Percentiles rank a stretch among this genome's conserved stretches.
phyloP scores from a whole-genome alignment of 495 filamentous ascomycete species.

The Neurospora sp. region DNA sequence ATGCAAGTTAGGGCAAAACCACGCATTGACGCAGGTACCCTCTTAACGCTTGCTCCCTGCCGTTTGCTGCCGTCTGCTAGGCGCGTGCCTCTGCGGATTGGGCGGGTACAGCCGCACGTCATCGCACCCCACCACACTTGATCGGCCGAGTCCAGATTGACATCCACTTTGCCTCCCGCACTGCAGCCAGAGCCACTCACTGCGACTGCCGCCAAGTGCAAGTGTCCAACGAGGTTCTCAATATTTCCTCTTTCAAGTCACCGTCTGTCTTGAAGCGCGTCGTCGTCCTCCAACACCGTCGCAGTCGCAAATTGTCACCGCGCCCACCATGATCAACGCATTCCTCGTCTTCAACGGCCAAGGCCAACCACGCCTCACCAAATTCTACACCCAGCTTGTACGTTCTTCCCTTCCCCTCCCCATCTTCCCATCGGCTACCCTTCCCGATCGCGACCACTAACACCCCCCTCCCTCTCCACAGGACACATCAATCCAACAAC shows the following conservation, averaged over 20 bases:
- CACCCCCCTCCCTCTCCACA: slow-evolving; percentile 23
- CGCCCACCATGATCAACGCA: slow-evolving; percentile 81
- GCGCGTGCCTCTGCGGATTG: background rate
- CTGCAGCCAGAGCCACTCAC: background rate
- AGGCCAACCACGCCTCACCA: slow-evolving; percentile 90
- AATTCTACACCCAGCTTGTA: slow-evolving; percentile 98
- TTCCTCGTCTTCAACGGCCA: slow-evolving; percentile 98
- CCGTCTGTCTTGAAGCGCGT: background rate
- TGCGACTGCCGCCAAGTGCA: background rate
- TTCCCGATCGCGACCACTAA: slow-evolving; percentile 3
- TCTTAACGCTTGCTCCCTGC: background rate
- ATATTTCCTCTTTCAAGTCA: background rate
- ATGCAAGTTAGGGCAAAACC: accelerated
- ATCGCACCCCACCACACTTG: slow-evolving; percentile 5
- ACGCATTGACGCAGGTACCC: background rate
- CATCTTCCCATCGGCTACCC: background rate
- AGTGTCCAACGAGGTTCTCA: background rate
- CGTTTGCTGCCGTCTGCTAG: background rate
- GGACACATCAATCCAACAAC: slow-evolving; percentile 93
- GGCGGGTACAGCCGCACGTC: background rate
- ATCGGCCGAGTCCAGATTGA: background rate
- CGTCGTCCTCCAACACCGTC: background rate
- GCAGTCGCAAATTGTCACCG: background rate
- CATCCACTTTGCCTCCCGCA: background rate
- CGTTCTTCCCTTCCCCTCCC: slow-evolving; percentile 11